Conservation (phyloP, 169 alveolate genomes). For the Plasmodium ovale region DNA sequence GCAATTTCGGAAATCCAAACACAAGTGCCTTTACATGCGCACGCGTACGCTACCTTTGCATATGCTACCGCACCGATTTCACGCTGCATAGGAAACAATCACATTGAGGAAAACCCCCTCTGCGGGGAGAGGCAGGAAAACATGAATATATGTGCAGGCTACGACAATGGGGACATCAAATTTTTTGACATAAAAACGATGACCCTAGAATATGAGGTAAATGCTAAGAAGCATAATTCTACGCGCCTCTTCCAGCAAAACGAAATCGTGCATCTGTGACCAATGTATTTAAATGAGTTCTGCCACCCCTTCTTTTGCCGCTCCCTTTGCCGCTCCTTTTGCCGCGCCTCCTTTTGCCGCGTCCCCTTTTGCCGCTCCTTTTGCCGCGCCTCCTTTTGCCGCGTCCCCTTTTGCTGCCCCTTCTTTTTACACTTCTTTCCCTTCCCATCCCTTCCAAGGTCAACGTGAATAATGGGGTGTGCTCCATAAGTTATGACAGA, state of each 20-base stretch:
- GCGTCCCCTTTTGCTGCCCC: too few species aligned
- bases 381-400: too few species aligned
- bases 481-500: slow-evolving; percentile 92
- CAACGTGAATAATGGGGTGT: slow-evolving; percentile 91
- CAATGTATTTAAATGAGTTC: too few species aligned
- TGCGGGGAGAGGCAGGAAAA: slow-evolving; percentile 88
- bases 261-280: slow-evolving; percentile 55
- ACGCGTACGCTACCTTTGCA: too few species aligned
- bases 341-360: too few species aligned
- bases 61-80: too few species aligned
- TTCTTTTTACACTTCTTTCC: too few species aligned
- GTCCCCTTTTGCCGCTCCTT: too few species aligned
- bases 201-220: slow-evolving; percentile 54
- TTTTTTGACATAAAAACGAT: slow-evolving; percentile 87
- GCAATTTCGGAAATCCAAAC: background rate
- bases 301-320: too few species aligned
- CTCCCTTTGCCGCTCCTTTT: too few species aligned
- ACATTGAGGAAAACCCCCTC: slow-evolving; percentile 46
- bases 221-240: background rate
- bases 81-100: slow-evolving; percentile 57
- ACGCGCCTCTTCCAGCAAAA: slow-evolving; percentile 19
- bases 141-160: slow-evolving; percentile 90
- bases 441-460: slow-evolving; percentile 87
- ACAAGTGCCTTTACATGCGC: background rate
- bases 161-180: slow-evolving; percentile 94